Percentiles rank a stretch among this genome's conserved stretches.
phyloP scores from a whole-genome alignment of 1,284 basidiomycete species.

The Heterobasidion occidentale region DNA sequence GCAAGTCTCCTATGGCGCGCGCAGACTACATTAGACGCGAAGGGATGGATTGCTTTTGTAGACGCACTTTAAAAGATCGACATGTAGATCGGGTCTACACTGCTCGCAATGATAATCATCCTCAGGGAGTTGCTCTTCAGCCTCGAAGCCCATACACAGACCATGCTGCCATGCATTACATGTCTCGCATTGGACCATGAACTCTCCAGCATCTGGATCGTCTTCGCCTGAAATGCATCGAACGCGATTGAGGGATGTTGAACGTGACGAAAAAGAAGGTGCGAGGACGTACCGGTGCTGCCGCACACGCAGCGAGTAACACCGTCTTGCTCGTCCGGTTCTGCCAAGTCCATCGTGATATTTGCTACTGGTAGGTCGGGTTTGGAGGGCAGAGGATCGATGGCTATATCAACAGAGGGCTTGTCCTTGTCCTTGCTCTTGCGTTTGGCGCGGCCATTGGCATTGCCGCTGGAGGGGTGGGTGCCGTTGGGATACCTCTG shows the following conservation, averaged over 20 bases:
- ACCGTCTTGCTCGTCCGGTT: constrained; percentile 69
- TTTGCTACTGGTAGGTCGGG: constrained; percentile 22
- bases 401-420: constrained; percentile 23
- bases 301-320: constrained; percentile 95
- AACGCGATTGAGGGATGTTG: neutral
- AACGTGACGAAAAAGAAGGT: neutral
- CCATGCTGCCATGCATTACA: constrained; percentile 99
- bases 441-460: constrained; percentile 40
- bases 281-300: constrained; percentile 58
- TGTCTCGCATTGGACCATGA: constrained; percentile 96
- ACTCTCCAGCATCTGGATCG: constrained; percentile 75
- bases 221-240: constrained; percentile 47
- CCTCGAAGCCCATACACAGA: constrained; percentile 89
- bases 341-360: constrained; percentile 28
- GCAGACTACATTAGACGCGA: constrained; percentile 5
- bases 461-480: constrained; percentile 27
- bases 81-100: constrained; percentile 85
- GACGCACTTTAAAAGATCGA: constrained; percentile 67
- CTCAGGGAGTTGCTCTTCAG: constrained; percentile 75
- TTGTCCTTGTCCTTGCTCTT: constrained; percentile 54
- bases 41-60: constrained; percentile 8
- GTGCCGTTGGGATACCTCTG: constrained; percentile 38
- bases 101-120: constrained; percentile 90
- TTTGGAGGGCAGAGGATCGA: constrained; percentile 19
- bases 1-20: constrained; percentile 43